Evolutionary conservation across 2,329 filamentous ascomycete species (phyloP).

Genomic region (Ophiostoma quercus): DNA sequence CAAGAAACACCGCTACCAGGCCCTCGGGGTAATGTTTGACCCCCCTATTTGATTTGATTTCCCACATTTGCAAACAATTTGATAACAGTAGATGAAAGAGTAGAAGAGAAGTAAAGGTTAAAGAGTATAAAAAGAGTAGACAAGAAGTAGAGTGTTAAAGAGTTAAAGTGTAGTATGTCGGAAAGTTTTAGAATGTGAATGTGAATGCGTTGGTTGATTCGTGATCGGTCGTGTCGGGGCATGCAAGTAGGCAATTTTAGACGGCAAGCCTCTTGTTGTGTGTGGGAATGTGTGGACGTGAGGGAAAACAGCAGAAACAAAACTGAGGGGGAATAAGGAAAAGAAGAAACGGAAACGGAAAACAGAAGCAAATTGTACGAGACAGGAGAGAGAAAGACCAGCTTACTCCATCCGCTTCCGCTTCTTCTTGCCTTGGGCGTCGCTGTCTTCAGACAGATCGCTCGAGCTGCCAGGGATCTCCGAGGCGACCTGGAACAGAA

Average conservation of each 20-base stretch:
- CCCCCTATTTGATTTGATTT: slow-evolving; percentile 29
- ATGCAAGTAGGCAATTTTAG: slow-evolving; percentile 29
- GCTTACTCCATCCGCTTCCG: slow-evolving; percentile 64
- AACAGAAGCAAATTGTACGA: background rate
- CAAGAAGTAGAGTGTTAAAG: slow-evolving; percentile 27
- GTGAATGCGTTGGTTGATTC: slow-evolving; percentile 31
- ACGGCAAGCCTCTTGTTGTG: background rate
- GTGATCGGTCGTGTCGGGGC: slow-evolving; percentile 37
- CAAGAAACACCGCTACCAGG: slow-evolving; percentile 27
- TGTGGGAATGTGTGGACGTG: background rate
- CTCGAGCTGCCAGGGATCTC: slow-evolving; percentile 63
- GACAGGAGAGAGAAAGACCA: slow-evolving; percentile 3
- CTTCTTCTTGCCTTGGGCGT: slow-evolving; percentile 64
- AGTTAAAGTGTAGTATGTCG: slow-evolving; percentile 3
- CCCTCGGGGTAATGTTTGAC: slow-evolving; percentile 29
- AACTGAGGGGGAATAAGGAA: background rate
- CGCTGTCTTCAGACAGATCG: slow-evolving; percentile 51
- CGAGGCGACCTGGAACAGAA: slow-evolving; percentile 75
- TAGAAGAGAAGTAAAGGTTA: slow-evolving; percentile 3
- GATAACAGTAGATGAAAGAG: slow-evolving; percentile 1
- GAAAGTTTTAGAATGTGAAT: background rate
- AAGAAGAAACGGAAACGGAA: background rate
- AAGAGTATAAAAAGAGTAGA: slow-evolving; percentile 9
- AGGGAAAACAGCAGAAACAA: background rate
- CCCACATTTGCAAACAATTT: slow-evolving; percentile 31